Evolutionary conservation across 306 rosid genomes (phyloP).

Genomic region (Prunus mongolica): DNA sequence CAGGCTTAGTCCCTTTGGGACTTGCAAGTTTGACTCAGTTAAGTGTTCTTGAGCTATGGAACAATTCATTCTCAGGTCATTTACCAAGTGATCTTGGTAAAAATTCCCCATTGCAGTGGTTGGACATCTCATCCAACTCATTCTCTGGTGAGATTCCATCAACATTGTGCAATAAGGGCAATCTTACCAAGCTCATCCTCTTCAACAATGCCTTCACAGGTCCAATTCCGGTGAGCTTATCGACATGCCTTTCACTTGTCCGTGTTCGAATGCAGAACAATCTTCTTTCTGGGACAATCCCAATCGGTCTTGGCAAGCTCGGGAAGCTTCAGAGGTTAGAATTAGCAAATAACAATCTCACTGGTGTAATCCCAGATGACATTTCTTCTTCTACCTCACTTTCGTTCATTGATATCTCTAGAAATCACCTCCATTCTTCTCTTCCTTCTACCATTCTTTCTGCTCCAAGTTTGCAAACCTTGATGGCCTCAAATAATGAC

Average conservation of each 20-base stretch:
- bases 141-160: constrained; percentile 75
- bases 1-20: constrained; percentile 71
- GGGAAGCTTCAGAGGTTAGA: constrained; percentile 86
- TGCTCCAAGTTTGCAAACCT: constrained; percentile 68
- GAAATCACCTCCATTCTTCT: constrained; percentile 66
- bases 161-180: constrained; percentile 63
- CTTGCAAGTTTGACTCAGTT: constrained; percentile 59
- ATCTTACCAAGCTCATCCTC: constrained; percentile 91
- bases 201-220: constrained; percentile 87
- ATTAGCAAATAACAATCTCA: constrained; percentile 84
- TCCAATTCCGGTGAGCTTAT: constrained; percentile 60
- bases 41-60: constrained; percentile 79
- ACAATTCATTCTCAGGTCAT: constrained; percentile 75
- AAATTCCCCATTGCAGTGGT: constrained; percentile 73
- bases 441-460: constrained; percentile 83
- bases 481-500: constrained; percentile 64
- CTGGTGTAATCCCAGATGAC: constrained; percentile 76
- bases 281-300: constrained; percentile 67
- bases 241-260: constrained; percentile 62
- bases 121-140: constrained; percentile 89
- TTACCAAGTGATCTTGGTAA: constrained; percentile 75
- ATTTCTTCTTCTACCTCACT: constrained; percentile 76
- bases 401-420: constrained; percentile 86
- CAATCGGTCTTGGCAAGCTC: constrained; percentile 82
- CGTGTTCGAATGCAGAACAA: constrained; percentile 92